Evolutionary conservation across 2,329 filamentous ascomycete genomes (phyloP), one percentile per base, ranked within the genome.

Genomic region (Trichoderma sp.): DNA sequence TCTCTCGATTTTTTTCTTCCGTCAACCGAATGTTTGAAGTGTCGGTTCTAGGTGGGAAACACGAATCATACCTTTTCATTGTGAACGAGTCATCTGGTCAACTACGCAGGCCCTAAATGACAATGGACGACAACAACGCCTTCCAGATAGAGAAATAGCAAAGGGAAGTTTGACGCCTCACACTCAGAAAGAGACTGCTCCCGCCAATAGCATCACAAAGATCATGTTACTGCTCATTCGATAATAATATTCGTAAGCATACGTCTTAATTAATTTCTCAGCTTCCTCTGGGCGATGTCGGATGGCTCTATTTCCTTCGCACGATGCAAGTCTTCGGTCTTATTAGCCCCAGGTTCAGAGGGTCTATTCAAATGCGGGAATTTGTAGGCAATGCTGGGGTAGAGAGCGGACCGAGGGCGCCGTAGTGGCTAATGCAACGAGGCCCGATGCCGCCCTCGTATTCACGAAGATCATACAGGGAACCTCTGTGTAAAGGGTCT

Each of bases 111-210:
- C 9, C 19, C 35, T 64, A 35, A 27, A 48, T 27, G 27, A 15
- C 32, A 65, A 34, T 34, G 25, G 25, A 8, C 39, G 25, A 27
- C 39, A 25, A 29, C 34, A 27, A 39, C 45, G n/a, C n/a, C 25
- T 19, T 60, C 29, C 34, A 25, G 39, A 27, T 27, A 15, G 29
- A 60, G 29, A 32, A n/a, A n/a, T 19, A 32, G n/a, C 9, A n/a
- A 29, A 34, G 48, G 34, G 52, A 37, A 64, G 61, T 64, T n/a
- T 65, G 63, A 42, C 63, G 63, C 63, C 63, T 65, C 42, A 19
- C 39, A 6, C 10, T 65, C 32, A 37, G 27, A 13, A 22, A 15
- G n/a, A 19, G 34, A 27, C 13, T 37, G 15, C 32, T 19, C 61
- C 15, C n/a, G 35, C 19, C 39, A n/a, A 57, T 57, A 19, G 22